Percentiles rank a stretch among this genome's conserved stretches.
These are phyloP conservation scores for Fusarium drepaniforme DNA, from an alignment of 2,329 filamentous ascomycete species.

Conservation along the genomic window DNA sequence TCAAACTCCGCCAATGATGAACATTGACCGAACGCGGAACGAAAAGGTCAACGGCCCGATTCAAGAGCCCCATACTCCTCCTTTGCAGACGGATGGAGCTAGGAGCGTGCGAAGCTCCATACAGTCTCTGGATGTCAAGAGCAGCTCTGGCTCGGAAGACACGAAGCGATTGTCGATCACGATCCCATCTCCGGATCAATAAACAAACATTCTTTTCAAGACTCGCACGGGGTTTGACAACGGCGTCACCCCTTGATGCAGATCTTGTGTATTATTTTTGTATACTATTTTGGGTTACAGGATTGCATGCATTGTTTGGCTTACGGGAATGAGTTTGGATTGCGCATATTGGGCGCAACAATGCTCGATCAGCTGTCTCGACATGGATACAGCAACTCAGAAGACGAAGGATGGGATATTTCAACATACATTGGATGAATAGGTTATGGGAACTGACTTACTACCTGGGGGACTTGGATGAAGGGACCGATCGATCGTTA, in stretches of 20 bases:
- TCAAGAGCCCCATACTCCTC: conserved; percentile 48
- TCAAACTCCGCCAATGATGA: conserved; percentile 40
- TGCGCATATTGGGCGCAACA: conserved; percentile 5
- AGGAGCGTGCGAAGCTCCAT: conserved; percentile 42
- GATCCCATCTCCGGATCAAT: conserved; percentile 38
- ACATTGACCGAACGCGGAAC: conserved; percentile 31
- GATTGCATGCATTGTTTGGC: conserved; percentile 19
- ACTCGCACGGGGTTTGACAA: neutral
- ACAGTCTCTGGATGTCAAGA: conserved; percentile 45
- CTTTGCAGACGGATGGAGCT: conserved; percentile 45
- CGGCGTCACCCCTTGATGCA: neutral
- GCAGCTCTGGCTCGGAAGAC: conserved; percentile 37
- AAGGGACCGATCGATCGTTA: conserved; percentile 10
- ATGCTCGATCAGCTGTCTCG: neutral
- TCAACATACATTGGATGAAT: conserved; percentile 26
- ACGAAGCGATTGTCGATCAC: conserved; percentile 47
- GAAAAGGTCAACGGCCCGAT: conserved; percentile 26
- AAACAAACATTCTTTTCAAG: conserved; percentile 16
- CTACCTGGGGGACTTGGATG: conserved; percentile 6
- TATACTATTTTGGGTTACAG: conserved; percentile 35
- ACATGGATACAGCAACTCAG: conserved; percentile 3
- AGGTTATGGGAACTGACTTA: conserved; percentile 9
- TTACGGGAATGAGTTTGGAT: conserved; percentile 14
- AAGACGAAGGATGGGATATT: conserved; percentile 10
- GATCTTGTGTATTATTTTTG: conserved; percentile 40